Evolutionary conservation across 495 filamentous ascomycete genomes (phyloP), one percentile per base, ranked within the genome.

Genomic region (Aspergillus hancockii): DNA sequence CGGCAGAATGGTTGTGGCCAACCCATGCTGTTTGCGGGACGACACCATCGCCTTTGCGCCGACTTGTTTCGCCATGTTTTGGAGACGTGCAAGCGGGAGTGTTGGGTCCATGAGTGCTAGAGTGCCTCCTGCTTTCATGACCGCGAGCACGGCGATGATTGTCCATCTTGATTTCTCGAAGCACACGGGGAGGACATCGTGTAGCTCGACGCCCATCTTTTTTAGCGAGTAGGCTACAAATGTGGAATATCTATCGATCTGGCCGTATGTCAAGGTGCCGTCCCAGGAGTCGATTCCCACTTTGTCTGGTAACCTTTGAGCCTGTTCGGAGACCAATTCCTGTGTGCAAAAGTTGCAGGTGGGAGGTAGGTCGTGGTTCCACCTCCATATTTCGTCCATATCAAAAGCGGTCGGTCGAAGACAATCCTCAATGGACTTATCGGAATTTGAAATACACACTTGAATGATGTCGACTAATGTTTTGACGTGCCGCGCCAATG

Each of bases 101-200:
- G 65, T 69, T 28, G 73, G 70, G 43, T 76, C 74, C 67, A 78
- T 73, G 5, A 77, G 57, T 13, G 70, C 73, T 30, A 78, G 65
- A 1, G 75, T 72, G 9, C 60, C 71, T 2, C 78, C 78, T 1
- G 69, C 63, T 55, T 79, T 80, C 71, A 80, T 75, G 1, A 73
- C 72, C 1, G 67, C 78, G 7, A 81, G 67, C 1, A 79, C 68
- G 6, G 76, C 76, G 25, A 81, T 64, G 4, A 74, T 72, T 4
- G 73, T 76, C 78, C 78, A 81, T 38, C 61, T 66, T 12, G 77
- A 81, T 40, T 81, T 81, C 30, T 83, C 79, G 36, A 79, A 80
- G 55, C 76, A 80, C 7, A 78, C 54, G 13, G 77, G 75, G 10
- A 79, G 8, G 13, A 79, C 60, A 14, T 72, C 71, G n/a, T 73